Evolutionary conservation across 208 protist species (phyloP), one percentile per base, ranked within the genome.

Genomic region (Polymyxa betae): DNA sequence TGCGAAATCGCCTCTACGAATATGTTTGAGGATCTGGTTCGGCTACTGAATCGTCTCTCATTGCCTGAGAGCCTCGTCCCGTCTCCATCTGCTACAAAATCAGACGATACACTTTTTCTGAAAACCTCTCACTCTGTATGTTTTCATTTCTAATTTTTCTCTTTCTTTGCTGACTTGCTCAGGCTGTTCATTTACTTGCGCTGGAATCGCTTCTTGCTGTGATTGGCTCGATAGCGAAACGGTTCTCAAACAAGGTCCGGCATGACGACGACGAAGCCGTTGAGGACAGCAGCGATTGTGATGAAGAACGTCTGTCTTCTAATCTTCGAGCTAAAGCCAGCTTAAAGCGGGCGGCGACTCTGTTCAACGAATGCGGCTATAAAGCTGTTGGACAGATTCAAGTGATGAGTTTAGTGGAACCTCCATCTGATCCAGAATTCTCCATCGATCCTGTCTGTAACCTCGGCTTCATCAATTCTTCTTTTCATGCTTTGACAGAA

Each of bases 1-100:
- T 88, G 77, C 24, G 40, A 29, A 16, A 68, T 88, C 46, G 77
- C 40, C 20, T 88, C 40, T 29, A 88, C 77, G 20, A 40, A 88
- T 88, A 77, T 88, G 77, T 88, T 88, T n/a, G 77, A 88, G 46
- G 77, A 88, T 29, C 46, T 88, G 20, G 35, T 40, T n/a, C 35
- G 46, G 20, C 20, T 88, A 24, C 46, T 88, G 77, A 68, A 24
- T 68, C 77, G 43, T 16, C 77, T 77, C 20, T 16, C 77, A 16
- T 77, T 88, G 77, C 77, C 77, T 68, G 77, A 66, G 16, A 16
- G 29, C 29, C 20, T 66, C 54, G 29, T 29, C 20, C 54, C 29
- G 54, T 29, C 54, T 32, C 29, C 54, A 29, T 29, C n/a, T n/a
- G n/a, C n/a, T n/a, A n/a, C n/a, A n/a, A n/a, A n/a, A n/a, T n/a